These are phyloP conservation scores for Solanum gracilifrons DNA, from an alignment of 257 asterid species.

Conservation along the genomic window DNA sequence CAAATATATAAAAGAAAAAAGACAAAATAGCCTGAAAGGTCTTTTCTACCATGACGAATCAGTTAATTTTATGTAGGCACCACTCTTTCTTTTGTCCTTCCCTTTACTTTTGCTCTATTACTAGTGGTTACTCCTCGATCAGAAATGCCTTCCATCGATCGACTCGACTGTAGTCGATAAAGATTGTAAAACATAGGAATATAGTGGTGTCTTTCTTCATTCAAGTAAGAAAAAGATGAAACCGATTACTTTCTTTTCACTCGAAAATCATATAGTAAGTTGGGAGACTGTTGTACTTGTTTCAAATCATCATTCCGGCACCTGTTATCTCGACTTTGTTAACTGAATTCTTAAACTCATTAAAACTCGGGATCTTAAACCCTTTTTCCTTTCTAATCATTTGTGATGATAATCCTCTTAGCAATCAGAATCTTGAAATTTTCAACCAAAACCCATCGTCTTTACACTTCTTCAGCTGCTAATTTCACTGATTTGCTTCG, in stretches of 20 bases:
- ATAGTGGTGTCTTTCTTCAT: not conserved
- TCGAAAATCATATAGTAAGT: too few relatives aligned
- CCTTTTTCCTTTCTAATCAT: too few relatives aligned
- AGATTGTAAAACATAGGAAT: too few relatives aligned
- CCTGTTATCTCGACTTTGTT: not conserved
- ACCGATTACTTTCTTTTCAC: too few relatives aligned
- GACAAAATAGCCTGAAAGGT: too few relatives aligned
- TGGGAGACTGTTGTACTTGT: not conserved
- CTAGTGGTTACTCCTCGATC: not conserved
- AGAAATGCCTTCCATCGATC: not conserved
- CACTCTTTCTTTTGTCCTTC: not conserved
- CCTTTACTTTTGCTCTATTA: not conserved
- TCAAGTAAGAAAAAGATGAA: too few relatives aligned
- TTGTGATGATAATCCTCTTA: conserved; percentile 9
- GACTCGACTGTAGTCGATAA: not conserved
- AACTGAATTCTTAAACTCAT: not conserved
- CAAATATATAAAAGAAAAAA: not conserved
- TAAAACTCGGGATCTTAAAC: not conserved
- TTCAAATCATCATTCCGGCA: not conserved
- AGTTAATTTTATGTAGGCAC: too few relatives aligned
- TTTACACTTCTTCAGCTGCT: conserved; percentile 7
- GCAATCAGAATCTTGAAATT: conserved; percentile 1
- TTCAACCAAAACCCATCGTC: not conserved
- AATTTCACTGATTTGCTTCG: conserved; percentile 30
- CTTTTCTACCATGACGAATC: too few relatives aligned